Evolutionary conservation across 495 filamentous ascomycete genomes (phyloP), one percentile per base, ranked within the genome.

Genomic region (Penicillium daleae): DNA sequence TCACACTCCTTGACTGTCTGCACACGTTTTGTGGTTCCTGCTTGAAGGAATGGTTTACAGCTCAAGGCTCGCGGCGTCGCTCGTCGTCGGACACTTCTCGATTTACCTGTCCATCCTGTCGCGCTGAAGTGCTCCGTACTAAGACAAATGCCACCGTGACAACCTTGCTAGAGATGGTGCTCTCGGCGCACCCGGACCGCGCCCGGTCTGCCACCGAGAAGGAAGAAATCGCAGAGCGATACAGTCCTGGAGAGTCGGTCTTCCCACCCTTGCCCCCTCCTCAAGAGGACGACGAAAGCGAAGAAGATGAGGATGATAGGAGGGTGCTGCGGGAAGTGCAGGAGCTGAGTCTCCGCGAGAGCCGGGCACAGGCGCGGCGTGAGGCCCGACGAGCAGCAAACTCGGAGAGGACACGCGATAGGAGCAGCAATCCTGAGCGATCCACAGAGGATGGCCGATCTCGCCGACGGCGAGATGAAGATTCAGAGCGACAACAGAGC

Each of bases 21-120:
- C 95, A 99, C 79, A 96, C 93, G 39, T 98, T 95, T 78, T 98
- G 95, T 79, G 95, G 92, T 59, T 89, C 90, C 31, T 99, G 95
- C 71, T 74, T 97, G 61, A 96, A 96, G 77, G 88, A 93, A 76
- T 98, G 95, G 95, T 99, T 99, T 78, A 66, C 74, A 13, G 86
- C 75, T 59, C 87, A 89, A 66, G 82, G 80, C 55, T 88, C 76
- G 57, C 60, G 78, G 58, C 62, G 77, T 70, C 68, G 81, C 32
- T 75, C 75, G 29, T 75, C 75, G 26, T 74, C 80, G 0, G 74
- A 79, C 17, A 75, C 81, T 0, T 77, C 85, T 5, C 78, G 76
- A 50, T 96, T 89, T 74, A 97, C 92, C 54, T 99, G 95, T 71
- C 95, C 95, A 7, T 90, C 91, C 71, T 99, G 95, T 74, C 89